These are phyloP conservation scores for Bipolaris bicolor DNA, from an alignment of 2,329 filamentous ascomycete species.

Conservation along the genomic window DNA sequence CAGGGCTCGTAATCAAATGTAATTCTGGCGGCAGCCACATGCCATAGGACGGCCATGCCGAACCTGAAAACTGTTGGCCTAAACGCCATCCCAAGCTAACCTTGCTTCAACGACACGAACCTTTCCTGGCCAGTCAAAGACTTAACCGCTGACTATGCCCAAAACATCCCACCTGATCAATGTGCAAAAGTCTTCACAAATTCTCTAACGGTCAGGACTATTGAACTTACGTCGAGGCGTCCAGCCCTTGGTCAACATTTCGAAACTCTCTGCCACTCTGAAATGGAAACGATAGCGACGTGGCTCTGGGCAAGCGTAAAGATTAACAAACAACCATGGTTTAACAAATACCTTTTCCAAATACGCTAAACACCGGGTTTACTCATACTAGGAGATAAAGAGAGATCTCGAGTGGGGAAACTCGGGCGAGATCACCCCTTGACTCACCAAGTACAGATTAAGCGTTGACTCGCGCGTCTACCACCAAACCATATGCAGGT, in stretches of 20 bases:
- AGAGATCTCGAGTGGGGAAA: not conserved
- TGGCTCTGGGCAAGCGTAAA: no score
- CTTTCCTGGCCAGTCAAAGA: not conserved
- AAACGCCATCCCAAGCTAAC: not conserved
- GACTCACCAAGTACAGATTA: slow-evolving; percentile 1
- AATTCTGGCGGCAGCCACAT: not conserved
- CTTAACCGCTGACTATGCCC: not conserved
- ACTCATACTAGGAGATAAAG: not conserved
- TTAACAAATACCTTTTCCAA: no score
- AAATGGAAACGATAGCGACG: no score
- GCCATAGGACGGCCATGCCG: slow-evolving; percentile 4
- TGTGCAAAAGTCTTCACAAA: not conserved
- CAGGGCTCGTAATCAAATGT: no score
- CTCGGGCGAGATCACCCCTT: slow-evolving; percentile 3
- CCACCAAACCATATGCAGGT: not conserved
- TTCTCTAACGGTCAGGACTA: not conserved
- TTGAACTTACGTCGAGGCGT: not conserved
- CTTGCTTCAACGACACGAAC: slow-evolving; percentile 8
- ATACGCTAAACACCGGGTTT: not conserved
- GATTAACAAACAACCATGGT: no score
- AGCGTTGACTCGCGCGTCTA: not conserved
- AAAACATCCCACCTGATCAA: slow-evolving; percentile 3
- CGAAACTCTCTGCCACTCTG: not conserved
- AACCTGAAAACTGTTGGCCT: slow-evolving; percentile 3
- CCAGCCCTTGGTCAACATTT: not conserved